Conservation (phyloP, 1,284 basidiomycete genomes). For the Trametes hirsuta region DNA sequence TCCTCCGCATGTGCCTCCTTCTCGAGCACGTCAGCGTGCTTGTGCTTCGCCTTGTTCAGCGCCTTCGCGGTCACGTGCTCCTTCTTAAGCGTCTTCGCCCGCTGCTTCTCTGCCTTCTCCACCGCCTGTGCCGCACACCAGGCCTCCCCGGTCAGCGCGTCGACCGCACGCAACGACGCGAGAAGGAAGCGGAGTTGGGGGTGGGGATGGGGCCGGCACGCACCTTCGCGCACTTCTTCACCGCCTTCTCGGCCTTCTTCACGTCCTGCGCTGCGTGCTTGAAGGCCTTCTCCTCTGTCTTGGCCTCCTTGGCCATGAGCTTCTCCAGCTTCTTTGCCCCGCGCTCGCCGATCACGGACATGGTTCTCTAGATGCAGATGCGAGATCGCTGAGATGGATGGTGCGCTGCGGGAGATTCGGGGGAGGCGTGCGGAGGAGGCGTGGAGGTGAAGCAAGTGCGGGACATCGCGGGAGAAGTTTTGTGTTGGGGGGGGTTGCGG, state of each 20-base stretch:
- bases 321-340: conserved; percentile 24
- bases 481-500: neutral
- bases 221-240: conserved; percentile 23
- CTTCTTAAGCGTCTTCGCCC: conserved; percentile 14
- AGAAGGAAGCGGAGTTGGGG: too few relatives aligned
- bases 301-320: conserved; percentile 20
- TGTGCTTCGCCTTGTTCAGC: conserved; percentile 15
- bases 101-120: conserved; percentile 18
- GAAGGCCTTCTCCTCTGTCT: conserved; percentile 19
- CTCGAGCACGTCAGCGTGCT: conserved; percentile 16
- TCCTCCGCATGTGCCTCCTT: conserved; percentile 12
- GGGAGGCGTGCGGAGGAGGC: neutral
- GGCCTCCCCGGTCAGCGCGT: neutral
- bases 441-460: neutral
- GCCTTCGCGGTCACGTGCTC: conserved; percentile 16
- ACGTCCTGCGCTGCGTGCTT: conserved; percentile 21
- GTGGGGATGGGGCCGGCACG: neutral
- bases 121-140: neutral
- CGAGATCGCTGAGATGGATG: too few relatives aligned
- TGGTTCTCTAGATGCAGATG: neutral
- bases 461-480: too few relatives aligned
- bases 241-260: conserved; percentile 23
- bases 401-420: neutral
- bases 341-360: conserved; percentile 13
- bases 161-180: neutral